These are phyloP conservation scores for Truncatella angustata DNA, from an alignment of 2,329 filamentous ascomycete species.

Conservation along the genomic window DNA sequence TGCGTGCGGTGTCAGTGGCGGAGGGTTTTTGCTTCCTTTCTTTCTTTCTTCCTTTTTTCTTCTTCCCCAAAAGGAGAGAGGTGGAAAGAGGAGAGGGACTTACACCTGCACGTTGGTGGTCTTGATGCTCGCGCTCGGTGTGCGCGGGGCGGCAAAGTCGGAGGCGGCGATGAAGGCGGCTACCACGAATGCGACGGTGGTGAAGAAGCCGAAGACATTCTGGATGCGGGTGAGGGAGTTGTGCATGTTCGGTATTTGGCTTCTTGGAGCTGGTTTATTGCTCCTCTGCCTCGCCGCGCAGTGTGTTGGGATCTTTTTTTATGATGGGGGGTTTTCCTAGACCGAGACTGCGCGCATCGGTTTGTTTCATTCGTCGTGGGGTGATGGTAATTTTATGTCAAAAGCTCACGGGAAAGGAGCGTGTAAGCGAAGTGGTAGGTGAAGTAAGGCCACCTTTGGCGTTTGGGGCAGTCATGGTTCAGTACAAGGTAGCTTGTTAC, in stretches of 20 bases:
- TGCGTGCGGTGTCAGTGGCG: not conserved
- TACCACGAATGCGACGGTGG: conserved; percentile 82
- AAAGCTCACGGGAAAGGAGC: no score
- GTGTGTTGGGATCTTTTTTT: not conserved
- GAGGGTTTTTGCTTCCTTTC: no score
- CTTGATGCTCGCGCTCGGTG: conserved; percentile 62
- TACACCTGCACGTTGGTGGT: conserved; percentile 85
- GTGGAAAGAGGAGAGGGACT: conserved; percentile 22
- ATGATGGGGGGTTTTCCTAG: not conserved
- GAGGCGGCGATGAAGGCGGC: conserved; percentile 78
- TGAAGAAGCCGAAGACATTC: conserved; percentile 97
- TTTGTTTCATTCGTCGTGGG: not conserved
- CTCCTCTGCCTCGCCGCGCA: not conserved
- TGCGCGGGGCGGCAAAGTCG: conserved; percentile 68
- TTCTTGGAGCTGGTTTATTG: not conserved
- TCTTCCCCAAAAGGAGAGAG: no score
- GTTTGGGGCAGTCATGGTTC: not conserved
- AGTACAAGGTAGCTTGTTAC: not conserved
- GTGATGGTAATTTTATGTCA: no score
- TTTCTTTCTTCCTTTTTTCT: no score
- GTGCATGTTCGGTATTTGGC: conserved; percentile 62
- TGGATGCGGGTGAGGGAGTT: conserved; percentile 82
- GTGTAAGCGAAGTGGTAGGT: no score
- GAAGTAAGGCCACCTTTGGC: conserved; percentile 15
- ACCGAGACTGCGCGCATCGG: not conserved